Base-by-base conservation (phyloP, 371 early-diverging fungal genomes). In the Mucor lusitanicus region DNA sequence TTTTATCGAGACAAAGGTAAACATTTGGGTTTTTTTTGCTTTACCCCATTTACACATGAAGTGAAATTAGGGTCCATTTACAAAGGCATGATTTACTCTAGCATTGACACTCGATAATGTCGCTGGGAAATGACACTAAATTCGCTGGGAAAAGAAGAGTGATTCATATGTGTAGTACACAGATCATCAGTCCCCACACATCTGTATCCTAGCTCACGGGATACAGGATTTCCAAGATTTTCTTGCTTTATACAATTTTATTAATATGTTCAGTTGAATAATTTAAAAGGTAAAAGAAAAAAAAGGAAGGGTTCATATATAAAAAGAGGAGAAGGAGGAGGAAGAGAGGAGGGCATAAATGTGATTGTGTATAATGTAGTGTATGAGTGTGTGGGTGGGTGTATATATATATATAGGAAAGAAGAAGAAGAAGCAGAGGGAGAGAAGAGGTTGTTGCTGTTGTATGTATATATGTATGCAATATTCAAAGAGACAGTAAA, bases 121-220 rank as follows among this genome's bases (percentile, higher is more conserved):
- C 35, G 35, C 35, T 15, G 42, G 42, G 42, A 42, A 17, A 17
- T 15, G 42, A 35, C 35, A 35, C 35, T 35, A 35, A 35, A 35
- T 35, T 8, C 42, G n/a, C 48, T 48, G 48, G 48, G 48, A 48
- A 48, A 48, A 48, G 48, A 9, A 48, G 48, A 35, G 48, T 6
- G 9, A 35, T 59, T 59, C 40, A 59, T 40, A 39, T 59, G 37
- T 59, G 59, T 59, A 33, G 60, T 28, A 60, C 37, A 60, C 37
- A 60, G 30, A 19, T 15, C 15, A 35, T 17, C 15, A 17, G 30
- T 44, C 44, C 60, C 60, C 61, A 44, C 61, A n/a, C 61, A 60
- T 19, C 27, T 15, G 15, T 13, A 55, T 6, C 23, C 12, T 30
- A 44, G 30, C 46, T 44, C 61, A 60, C 61, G 42, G 59, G 33